Evolutionary conservation across 331 rosid genomes (phyloP), one percentile per base, ranked within the genome.

Genomic region (Acacia pycnantha): DNA sequence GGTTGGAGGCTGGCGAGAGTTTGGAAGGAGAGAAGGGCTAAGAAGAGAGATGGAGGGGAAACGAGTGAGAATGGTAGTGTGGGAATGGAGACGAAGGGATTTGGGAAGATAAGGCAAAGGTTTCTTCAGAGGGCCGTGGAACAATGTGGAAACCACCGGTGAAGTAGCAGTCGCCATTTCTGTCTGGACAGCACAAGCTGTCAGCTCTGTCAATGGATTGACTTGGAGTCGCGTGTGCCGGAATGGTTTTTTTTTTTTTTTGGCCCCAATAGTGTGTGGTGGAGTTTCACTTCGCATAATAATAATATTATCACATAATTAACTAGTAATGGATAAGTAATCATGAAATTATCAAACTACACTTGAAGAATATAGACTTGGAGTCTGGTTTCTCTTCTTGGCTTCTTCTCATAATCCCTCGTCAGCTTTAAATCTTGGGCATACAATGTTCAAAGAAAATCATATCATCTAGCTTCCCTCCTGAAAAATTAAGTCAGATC

Each of bases 111-210:
- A 67, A 50, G 81, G 76, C 5, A 62, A 4, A 46, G 61, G 61
- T 61, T 80, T 73, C 40, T 76, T 85, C 37, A 7, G 58, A 2
- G 76, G 75, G 41, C 43, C 47, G 76, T 74, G 89, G 94, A 82
- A 84, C 88, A 67, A 46, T 14, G 93, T 67, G 64, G 98, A 90
- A 86, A 91, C 68, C 81, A 91, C 74, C 79, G 91, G 81, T 75
- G 97, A 83, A 79, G 71, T 67, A 64, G 87, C 82, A 43, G 92
- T 81, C 56, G 97, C 92, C 93, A 92, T 91, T 81, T 79, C 77
- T 48, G 51, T 37, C 13, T 46, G 48, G 79, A 73, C 22, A 40
- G 84, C 71, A 75, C 21, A 2, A 79, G 80, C 69, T 70, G 83
- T 72, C 48, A 21, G 43, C 79, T 53, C 74, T 82, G 61, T 47